Conservation (phyloP, 176 grass and related monocot genomes). For the Zoysia japonica region DNA sequence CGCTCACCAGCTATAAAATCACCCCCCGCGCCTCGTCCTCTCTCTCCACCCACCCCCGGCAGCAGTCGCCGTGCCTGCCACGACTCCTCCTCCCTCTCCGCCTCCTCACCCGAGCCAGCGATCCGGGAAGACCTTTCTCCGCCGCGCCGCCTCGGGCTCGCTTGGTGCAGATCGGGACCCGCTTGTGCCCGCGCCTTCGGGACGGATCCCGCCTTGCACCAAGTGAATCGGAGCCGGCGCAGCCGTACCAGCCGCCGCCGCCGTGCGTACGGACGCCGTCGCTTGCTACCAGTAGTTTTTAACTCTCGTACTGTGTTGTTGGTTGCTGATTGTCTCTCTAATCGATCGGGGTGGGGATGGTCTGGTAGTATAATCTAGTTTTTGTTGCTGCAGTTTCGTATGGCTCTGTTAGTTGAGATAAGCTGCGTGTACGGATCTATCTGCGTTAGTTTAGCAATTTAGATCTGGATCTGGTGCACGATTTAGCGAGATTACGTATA, state of each 20-base stretch:
- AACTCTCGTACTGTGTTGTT: background rate
- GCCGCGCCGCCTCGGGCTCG: constrained; percentile 91
- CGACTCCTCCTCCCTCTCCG: constrained; percentile 15
- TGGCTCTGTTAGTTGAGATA: background rate
- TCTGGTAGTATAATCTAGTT: background rate
- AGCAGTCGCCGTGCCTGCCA: constrained; percentile 30
- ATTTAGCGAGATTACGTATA: background rate
- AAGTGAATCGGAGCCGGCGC: constrained; percentile 99
- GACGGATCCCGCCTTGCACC: constrained; percentile 98
- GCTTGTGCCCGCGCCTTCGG: constrained; percentile 32
- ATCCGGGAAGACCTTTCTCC: too few species aligned
- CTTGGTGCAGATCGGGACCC: constrained; percentile 99
- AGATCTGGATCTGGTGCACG: constrained; percentile 42
- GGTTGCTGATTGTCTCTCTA: background rate
- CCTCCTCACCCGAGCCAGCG: too few species aligned
- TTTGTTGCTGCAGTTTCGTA: background rate
- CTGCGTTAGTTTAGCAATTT: background rate
- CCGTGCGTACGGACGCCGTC: background rate
- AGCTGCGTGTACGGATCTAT: background rate
- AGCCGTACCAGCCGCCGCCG: constrained; percentile 17
- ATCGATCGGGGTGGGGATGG: background rate
- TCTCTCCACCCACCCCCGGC: background rate
- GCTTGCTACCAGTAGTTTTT: background rate
- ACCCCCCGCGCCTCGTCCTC: background rate
- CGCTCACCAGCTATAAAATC: constrained; percentile 38